A percentile compares a stretch with the other conserved stretches of the same genome.
Conservation (phyloP, 2,329 filamentous ascomycete species). For the Colletotrichum tofieldiae region DNA sequence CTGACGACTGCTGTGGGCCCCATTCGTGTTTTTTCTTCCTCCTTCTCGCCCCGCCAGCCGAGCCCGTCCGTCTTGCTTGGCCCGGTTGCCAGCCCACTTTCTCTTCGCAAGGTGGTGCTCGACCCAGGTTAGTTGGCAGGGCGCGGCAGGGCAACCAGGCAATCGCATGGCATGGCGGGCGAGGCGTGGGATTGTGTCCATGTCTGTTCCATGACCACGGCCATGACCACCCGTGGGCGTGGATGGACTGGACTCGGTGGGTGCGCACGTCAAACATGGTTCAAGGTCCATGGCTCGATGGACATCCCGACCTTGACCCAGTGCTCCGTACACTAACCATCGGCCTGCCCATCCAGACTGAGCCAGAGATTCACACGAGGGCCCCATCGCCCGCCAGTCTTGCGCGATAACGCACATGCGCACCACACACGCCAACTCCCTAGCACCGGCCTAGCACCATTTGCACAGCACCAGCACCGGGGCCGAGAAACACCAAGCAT, state of each 20-base stretch:
- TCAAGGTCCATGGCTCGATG: slow-evolving; percentile 3
- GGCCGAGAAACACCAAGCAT: slow-evolving; percentile 29
- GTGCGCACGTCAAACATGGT: slow-evolving; percentile 16
- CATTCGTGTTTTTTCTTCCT: slow-evolving; percentile 31
- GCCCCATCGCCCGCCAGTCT: slow-evolving; percentile 15
- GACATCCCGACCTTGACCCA: not conserved
- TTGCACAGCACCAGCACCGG: not conserved
- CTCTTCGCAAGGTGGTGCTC: not conserved
- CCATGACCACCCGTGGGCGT: slow-evolving; percentile 2
- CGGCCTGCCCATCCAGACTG: not conserved
- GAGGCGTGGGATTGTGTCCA: slow-evolving; percentile 16
- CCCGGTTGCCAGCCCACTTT: not conserved
- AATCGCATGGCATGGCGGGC: slow-evolving; percentile 2
- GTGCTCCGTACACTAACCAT: not conserved
- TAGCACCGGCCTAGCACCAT: not conserved
- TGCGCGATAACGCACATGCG: slow-evolving; percentile 25
- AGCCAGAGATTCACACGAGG: not conserved
- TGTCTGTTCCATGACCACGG: not conserved
- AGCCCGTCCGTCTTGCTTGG: slow-evolving; percentile 25
- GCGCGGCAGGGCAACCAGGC: slow-evolving; percentile 4
- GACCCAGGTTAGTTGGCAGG: not conserved
- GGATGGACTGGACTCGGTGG: not conserved
- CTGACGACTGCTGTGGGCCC: slow-evolving; percentile 36
- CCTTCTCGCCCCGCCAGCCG: slow-evolving; percentile 17
- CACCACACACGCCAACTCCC: slow-evolving; percentile 11